Evolutionary conservation across 2,329 filamentous ascomycete species (phyloP).

Genomic region (Cladophialophora chaetospira): DNA sequence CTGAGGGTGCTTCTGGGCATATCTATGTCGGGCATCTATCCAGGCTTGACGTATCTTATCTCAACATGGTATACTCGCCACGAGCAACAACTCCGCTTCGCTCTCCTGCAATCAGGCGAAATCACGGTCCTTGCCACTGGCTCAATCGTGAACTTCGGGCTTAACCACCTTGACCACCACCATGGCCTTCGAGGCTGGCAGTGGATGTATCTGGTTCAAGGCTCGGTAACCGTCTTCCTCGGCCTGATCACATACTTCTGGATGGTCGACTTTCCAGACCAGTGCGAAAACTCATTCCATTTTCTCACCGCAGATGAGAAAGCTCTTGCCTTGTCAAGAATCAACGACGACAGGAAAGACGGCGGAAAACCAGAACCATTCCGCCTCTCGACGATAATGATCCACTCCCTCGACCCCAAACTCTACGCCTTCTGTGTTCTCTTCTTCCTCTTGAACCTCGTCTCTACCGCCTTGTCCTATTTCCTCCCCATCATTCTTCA

Average conservation of each 20-base stretch:
- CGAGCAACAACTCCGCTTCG: conserved; percentile 27
- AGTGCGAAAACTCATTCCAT: conserved; percentile 56
- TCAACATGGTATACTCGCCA: conserved; percentile 62
- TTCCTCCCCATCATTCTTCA: conserved; percentile 63
- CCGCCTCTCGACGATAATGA: conserved; percentile 59
- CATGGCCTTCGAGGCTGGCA: conserved; percentile 64
- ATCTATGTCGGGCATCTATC: conserved; percentile 55
- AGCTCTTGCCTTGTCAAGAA: conserved; percentile 58
- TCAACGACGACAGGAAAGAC: conserved; percentile 64
- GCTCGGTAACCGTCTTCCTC: conserved; percentile 60
- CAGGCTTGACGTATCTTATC: conserved; percentile 48
- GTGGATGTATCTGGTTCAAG: conserved; percentile 71
- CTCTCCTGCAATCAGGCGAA: conserved; percentile 27
- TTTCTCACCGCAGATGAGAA: conserved; percentile 62
- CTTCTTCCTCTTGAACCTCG: conserved; percentile 68
- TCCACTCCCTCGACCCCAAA: conserved; percentile 57
- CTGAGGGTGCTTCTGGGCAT: conserved; percentile 67
- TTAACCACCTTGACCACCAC: conserved; percentile 64
- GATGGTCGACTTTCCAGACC: conserved; percentile 71
- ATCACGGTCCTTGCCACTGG: conserved; percentile 67
- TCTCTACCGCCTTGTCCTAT: conserved; percentile 66
- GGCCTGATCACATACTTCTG: conserved; percentile 67
- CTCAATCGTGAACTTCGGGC: conserved; percentile 67
- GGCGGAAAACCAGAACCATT: conserved; percentile 58
- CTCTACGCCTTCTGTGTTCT: conserved; percentile 28